Conservation (phyloP, 108 stramenopile genomes). For the Cylindrotheca fusiformis region DNA sequence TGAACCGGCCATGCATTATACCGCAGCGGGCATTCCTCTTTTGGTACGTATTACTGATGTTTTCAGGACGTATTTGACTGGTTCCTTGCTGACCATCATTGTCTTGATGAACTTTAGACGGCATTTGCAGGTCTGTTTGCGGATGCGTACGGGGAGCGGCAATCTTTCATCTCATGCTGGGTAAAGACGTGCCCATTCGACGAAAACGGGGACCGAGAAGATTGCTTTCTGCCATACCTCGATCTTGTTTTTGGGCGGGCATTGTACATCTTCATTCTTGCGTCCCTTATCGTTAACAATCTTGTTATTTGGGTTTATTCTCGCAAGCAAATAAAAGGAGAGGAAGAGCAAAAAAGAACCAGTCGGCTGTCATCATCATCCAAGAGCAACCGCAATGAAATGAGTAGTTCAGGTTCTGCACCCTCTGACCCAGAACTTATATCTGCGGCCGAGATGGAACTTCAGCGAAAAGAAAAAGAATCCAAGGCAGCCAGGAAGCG, state of each 20-base stretch:
- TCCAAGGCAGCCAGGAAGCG: no score
- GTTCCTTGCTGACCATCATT: not conserved
- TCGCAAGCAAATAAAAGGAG: no score
- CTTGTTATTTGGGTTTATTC: no score
- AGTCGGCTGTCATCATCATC: no score
- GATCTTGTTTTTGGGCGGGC: not conserved
- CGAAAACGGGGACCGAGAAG: not conserved
- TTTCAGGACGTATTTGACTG: no score
- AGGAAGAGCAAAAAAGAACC: no score
- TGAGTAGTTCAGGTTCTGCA: no score
- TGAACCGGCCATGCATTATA: not conserved
- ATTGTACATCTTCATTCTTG: not conserved
- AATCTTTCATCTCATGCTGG: not conserved
- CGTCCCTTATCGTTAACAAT: not conserved
- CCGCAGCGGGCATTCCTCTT: not conserved
- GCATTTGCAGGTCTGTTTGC: not conserved
- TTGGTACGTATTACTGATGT: not conserved
- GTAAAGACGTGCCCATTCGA: not conserved
- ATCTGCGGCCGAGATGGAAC: no score
- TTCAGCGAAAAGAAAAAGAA: no score
- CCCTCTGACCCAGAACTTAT: no score
- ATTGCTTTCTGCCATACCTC: not conserved
- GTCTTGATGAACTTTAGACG: not conserved
- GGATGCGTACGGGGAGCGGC: not conserved
- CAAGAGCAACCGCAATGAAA: no score